Conservation (phyloP, 345 rosid genomes). For the Geranium brycei region DNA sequence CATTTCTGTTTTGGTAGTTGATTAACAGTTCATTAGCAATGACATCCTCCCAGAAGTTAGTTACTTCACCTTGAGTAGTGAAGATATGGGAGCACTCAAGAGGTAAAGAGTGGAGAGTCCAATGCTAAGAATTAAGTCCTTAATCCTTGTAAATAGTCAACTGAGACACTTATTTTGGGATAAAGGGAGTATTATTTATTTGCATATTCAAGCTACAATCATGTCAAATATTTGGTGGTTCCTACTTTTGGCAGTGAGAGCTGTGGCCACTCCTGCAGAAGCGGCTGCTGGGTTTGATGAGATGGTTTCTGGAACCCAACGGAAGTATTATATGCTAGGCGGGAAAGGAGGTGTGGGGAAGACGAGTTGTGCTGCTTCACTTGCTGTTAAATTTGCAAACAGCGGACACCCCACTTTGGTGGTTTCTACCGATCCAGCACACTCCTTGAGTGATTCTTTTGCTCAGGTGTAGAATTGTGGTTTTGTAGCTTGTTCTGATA, state of each 20-base stretch:
- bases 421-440: conserved; percentile 97
- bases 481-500: conserved; percentile 1
- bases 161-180: not conserved
- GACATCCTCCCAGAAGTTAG: no score
- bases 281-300: conserved; percentile 63
- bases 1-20: no score
- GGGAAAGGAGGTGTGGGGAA: conserved; percentile 99
- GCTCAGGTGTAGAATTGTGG: conserved; percentile 50
- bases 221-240: not conserved
- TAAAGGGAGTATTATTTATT: no score
- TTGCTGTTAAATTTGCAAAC: conserved; percentile 89
- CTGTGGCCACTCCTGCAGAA: conserved; percentile 74
- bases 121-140: no score
- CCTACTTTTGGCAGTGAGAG: conserved; percentile 41
- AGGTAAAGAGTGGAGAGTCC: no score
- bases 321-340: conserved; percentile 95
- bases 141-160: no score
- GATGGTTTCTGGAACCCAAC: conserved; percentile 65
- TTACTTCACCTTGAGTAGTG: no score
- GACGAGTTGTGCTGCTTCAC: conserved; percentile 96
- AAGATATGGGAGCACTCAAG: no score
- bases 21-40: no score
- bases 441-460: conserved; percentile 91
- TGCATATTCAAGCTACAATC: no score
- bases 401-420: conserved; percentile 94